phyloP scores from a whole-genome alignment of 495 filamentous ascomycete species.

The Pseudoneurospora amorphoporcata region DNA sequence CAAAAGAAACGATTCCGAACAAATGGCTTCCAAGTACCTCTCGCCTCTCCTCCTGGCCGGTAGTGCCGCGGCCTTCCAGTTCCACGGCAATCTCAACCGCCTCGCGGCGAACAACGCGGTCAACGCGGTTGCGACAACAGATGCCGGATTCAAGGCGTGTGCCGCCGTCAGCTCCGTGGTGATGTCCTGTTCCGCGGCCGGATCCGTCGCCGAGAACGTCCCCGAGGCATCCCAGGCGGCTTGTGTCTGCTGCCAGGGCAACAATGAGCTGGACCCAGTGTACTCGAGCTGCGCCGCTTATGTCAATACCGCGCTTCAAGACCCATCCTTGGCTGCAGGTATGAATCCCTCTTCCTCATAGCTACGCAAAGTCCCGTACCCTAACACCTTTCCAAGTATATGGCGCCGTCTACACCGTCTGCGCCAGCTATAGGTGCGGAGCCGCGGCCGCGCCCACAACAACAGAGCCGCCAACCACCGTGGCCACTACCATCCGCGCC shows the following conservation, averaged over 20 bases:
- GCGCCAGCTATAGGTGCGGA: background rate
- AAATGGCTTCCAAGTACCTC: background rate
- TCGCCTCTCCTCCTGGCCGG: constrained; percentile 3
- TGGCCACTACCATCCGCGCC: background rate
- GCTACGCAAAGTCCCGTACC: background rate
- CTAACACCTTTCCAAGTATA: background rate
- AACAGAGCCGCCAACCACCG: background rate
- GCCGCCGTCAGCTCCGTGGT: constrained; percentile 7
- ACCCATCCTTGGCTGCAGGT: constrained; percentile 1
- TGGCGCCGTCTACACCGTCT: background rate
- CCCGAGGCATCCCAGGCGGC: background rate
- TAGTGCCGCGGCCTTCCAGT: constrained; percentile 1
- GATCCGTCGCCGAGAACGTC: constrained; percentile 4
- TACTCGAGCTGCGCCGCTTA: constrained; percentile 20
- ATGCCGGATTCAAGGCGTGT: constrained; percentile 12
- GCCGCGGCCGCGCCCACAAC: background rate
- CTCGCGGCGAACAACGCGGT: constrained; percentile 1
- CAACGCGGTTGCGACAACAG: constrained; percentile 5
- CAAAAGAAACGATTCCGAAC: background rate
- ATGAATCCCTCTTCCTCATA: background rate
- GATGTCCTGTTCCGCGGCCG: constrained; percentile 4
- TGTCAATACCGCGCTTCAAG: constrained; percentile 3
- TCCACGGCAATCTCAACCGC: constrained; percentile 10
- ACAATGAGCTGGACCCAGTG: background rate
- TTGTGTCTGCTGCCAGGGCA: constrained; percentile 17